Evolutionary conservation across 768 basidiomycete genomes (phyloP), one percentile per base, ranked within the genome.

Genomic region (Tricholoma saponaceum): DNA sequence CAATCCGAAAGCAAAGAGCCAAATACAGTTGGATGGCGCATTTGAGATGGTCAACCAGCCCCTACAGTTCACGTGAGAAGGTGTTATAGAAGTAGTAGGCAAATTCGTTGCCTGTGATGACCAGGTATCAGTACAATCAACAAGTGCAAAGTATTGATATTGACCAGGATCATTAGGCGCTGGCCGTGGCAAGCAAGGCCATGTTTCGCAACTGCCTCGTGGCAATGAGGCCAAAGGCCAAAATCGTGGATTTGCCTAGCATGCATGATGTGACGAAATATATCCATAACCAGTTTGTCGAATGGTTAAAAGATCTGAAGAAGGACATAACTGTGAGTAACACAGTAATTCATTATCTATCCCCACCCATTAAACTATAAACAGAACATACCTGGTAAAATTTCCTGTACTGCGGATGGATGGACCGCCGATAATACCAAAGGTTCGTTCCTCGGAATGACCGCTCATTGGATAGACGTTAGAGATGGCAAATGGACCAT

Each of bases 401-500:
- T 41, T 10, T 41, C 39, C 5, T 18, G 1, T 41, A 41, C 18
- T 7, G 6, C n/a, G 3, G 39, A 41, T 41, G 39, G 39, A 7
- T 64, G 63, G 65, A 59, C 60, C 7, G 60, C 63, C 16, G 60
- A 66, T 51, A 58, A 20, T 1, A 64, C 62, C n/a, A 63, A 64
- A 41, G 20, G 13, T 9, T 52, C 35, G 1, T 66, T 56, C 39
- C 22, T 58, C 0, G 60, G 64, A 9, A 60, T 63, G 60, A 66
- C 62, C 0, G 62, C 54, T 2, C 65, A 66, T 53, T 66, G 62
- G 68, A 69, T 72, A 28, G 52, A 68, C 0, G 59, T 66, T 10
- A 47, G 32, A 14, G 55, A 56, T 12, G 35, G 55, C 22, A 57
- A 60, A 8, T 74, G 72, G 72, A 59, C 6, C 5, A 28, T 73